Conservation (phyloP, 805 yeast genomes). For the Candida qinlingensis region DNA sequence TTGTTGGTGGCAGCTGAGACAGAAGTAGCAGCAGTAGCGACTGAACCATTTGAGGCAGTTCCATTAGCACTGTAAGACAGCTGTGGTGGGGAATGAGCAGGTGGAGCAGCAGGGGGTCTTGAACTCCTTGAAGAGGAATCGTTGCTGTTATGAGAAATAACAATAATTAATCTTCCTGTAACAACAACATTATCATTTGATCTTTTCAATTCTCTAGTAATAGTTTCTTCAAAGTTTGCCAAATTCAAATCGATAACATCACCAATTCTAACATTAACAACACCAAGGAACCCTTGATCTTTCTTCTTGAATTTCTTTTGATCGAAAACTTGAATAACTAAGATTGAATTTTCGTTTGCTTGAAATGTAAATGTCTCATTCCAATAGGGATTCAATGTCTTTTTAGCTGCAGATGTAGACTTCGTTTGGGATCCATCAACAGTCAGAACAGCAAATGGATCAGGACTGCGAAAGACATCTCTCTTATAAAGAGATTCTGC, state of each 20-base stretch:
- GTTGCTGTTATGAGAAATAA: conserved; percentile 45
- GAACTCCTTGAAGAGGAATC: conserved; percentile 19
- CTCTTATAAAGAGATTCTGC: conserved; percentile 95
- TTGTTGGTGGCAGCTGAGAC: conserved; percentile 3
- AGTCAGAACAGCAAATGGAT: conserved; percentile 95
- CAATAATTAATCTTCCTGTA: conserved; percentile 85
- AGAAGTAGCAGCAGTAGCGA: conserved; percentile 12
- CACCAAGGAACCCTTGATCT: conserved; percentile 98
- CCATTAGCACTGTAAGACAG: not conserved
- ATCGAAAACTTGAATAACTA: conserved; percentile 92
- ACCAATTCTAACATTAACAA: conserved; percentile 83
- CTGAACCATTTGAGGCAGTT: conserved; percentile 6
- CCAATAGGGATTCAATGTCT: conserved; percentile 97
- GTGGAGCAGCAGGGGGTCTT: conserved; percentile 14
- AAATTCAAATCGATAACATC: conserved; percentile 71
- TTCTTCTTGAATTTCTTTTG: conserved; percentile 96
- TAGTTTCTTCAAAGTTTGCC: conserved; percentile 64
- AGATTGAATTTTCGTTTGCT: conserved; percentile 72
- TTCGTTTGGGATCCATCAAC: conserved; percentile 97
- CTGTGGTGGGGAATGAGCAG: not conserved
- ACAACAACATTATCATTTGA: conserved; percentile 90
- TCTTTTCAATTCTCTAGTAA: conserved; percentile 86
- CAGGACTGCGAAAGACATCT: conserved; percentile 93
- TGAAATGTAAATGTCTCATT: conserved; percentile 82
- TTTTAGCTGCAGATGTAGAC: conserved; percentile 88